A percentile compares a stretch with the other conserved stretches of the same genome.
Conservation (phyloP, 2,329 filamentous ascomycete genomes). For the Diplocarpon rosae region DNA sequence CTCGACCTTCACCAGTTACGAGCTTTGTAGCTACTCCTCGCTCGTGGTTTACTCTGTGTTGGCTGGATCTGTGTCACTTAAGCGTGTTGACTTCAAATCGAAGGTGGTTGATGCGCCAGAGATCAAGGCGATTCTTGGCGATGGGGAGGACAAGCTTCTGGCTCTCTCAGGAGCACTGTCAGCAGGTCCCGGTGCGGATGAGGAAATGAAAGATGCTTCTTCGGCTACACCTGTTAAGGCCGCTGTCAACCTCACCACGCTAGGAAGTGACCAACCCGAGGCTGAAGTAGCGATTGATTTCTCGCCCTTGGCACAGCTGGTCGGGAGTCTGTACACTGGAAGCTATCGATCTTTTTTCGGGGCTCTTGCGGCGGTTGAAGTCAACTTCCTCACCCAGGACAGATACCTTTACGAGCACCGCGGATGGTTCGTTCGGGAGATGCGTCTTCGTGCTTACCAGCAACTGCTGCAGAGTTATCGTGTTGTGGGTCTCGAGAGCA, state of each 20-base stretch:
- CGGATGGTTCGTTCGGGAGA: conserved; percentile 95
- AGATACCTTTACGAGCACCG: conserved; percentile 93
- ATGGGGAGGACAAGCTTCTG: conserved; percentile 76
- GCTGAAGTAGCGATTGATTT: conserved; percentile 81
- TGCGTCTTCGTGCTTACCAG: conserved; percentile 92
- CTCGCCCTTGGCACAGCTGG: conserved; percentile 73
- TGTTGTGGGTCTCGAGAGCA: conserved; percentile 90
- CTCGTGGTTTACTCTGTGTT: conserved; percentile 94
- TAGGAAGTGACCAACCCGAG: conserved; percentile 65
- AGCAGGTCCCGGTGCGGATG: conserved; percentile 70
- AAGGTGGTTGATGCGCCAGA: conserved; percentile 98
- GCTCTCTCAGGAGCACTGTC: conserved; percentile 72
- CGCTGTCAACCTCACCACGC: conserved; percentile 77
- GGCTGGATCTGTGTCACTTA: conserved; percentile 85
- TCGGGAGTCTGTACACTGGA: conserved; percentile 84
- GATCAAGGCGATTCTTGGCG: conserved; percentile 92
- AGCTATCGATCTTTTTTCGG: conserved; percentile 92
- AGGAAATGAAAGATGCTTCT: conserved; percentile 57
- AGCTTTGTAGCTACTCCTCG: conserved; percentile 91
- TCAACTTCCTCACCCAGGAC: conserved; percentile 86
- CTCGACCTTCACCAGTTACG: conserved; percentile 97
- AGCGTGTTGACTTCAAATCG: conserved; percentile 96
- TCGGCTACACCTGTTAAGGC: conserved; percentile 49
- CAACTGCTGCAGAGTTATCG: conserved; percentile 96
- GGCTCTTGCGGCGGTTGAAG: conserved; percentile 80